A percentile compares a stretch with the other conserved stretches of the same genome.
phyloP scores from a whole-genome alignment of 1,284 basidiomycete species.

The Boletus hoseneyae region DNA sequence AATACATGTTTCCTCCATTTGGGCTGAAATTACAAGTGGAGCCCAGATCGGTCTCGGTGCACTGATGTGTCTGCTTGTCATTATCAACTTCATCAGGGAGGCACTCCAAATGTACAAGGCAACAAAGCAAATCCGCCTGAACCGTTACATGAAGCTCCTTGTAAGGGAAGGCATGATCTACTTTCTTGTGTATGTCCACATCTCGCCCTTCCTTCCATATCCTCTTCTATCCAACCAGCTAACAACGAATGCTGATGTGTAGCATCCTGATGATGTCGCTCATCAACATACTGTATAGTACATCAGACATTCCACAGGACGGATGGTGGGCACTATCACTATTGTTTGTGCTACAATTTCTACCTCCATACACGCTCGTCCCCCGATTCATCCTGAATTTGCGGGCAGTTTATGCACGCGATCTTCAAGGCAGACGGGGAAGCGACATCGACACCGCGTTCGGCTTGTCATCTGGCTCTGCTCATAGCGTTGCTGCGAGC shows the following conservation, averaged over 20 bases:
- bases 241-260: background rate
- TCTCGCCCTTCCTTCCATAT: background rate
- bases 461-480: conserved; percentile 1
- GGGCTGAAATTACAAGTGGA: background rate
- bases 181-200: background rate
- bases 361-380: conserved; percentile 1
- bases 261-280: background rate
- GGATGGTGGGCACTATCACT: too few species aligned
- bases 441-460: conserved; percentile 7
- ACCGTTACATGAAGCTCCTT: too few species aligned
- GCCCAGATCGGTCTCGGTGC: background rate
- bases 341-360: background rate
- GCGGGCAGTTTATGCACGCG: conserved; percentile 1
- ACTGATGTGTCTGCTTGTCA: background rate
- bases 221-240: background rate
- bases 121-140: too few species aligned
- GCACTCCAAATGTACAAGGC: too few species aligned
- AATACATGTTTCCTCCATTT: background rate
- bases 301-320: background rate
- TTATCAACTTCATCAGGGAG: too few species aligned
- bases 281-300: background rate
- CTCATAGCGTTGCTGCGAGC: too few species aligned
- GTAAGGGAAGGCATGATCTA: background rate
- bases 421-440: background rate
- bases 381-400: conserved; percentile 11